Percentiles rank a stretch among this genome's conserved stretches.
Evolutionary conservation across 345 rosid genomes (phyloP).

Genomic region (Excoecaria agallocha): DNA sequence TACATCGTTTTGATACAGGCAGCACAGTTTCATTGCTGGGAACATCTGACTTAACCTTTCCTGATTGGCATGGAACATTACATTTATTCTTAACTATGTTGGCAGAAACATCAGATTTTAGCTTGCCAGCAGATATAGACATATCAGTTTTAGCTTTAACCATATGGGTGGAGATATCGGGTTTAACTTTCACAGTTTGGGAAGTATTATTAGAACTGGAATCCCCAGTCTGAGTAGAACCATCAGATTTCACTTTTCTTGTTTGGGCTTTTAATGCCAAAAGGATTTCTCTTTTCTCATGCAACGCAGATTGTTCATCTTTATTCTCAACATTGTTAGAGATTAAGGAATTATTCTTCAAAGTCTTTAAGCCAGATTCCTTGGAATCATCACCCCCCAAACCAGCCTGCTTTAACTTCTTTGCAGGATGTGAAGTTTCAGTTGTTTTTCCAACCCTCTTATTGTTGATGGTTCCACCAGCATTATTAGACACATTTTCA

Average conservation of each 20-base stretch:
- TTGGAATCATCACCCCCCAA: slow-evolving; percentile 30
- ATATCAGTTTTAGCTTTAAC: slow-evolving; percentile 15
- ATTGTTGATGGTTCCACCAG: slow-evolving; percentile 34
- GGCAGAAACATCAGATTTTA: slow-evolving; percentile 14
- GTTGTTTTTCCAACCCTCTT: slow-evolving; percentile 31
- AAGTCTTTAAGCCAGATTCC: slow-evolving; percentile 26
- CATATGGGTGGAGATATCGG: slow-evolving; percentile 6
- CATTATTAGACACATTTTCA: slow-evolving; percentile 23
- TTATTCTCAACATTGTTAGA: slow-evolving; percentile 19
- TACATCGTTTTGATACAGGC: slow-evolving; percentile 52
- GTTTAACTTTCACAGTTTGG: neutral
- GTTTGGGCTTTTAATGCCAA: slow-evolving; percentile 46
- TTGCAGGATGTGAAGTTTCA: slow-evolving; percentile 44
- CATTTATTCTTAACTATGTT: neutral
- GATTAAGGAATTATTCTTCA: slow-evolving; percentile 31
- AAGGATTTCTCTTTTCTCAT: slow-evolving; percentile 34
- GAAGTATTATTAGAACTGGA: neutral
- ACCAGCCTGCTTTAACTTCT: slow-evolving; percentile 48
- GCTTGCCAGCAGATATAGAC: slow-evolving; percentile 7
- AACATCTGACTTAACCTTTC: slow-evolving; percentile 14
- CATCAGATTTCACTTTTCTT: slow-evolving; percentile 16
- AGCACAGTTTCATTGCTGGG: slow-evolving; percentile 53
- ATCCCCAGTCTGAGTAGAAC: neutral
- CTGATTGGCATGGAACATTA: slow-evolving; percentile 5
- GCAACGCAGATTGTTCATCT: slow-evolving; percentile 31